Evolutionary conservation across 2,329 filamentous ascomycete genomes (phyloP), one percentile per base, ranked within the genome.

Genomic region (Trichoderma sp.): DNA sequence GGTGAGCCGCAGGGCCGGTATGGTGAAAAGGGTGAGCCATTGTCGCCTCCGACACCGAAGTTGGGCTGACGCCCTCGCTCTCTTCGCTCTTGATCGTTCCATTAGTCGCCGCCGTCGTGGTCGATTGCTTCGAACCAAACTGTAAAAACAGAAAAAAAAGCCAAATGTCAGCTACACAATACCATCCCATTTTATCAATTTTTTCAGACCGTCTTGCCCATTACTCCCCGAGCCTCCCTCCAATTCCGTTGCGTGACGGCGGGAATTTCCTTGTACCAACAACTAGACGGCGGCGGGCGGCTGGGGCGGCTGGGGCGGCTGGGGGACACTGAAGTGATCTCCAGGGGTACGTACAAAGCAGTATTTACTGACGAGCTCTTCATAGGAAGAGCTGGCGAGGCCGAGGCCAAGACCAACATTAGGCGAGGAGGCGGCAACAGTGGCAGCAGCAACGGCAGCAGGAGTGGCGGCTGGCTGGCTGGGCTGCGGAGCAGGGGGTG

Each of bases 321-420:
- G 56, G 70, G 70, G 53, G 61, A 72, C 71, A 73, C 71, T 74
- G 75, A 74, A 72, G 67, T 74, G 74, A 64, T 75, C 72, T 73
- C 78, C 77, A 72, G 80, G 80, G 77, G 86, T 86, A 97, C 94
- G 89, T 94, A 97, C 94, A 88, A 98, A 99, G 86, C 95, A 99
- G 86, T 97, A 99, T 84, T 97, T 97, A 84, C 97, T 94, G 80
- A 99, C 91, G 72, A 99, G 87, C 81, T 99, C 95, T 81, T 96
- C 92, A 79, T 99, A 98, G 69, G 94, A 94, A 69, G 92, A 89
- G 71, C 93, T 96, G 69, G 94, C 88, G 72, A 97, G 90, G 75
- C 80, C 80, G 58, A 81, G 73, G 29, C 64, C 64, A 15, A 59
- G 64, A 22, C 53, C 64, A 59, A 66, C 64, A 50, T 32, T 50